Evolutionary conservation across 2,329 filamentous ascomycete species (phyloP), one percentile per base, ranked within the genome.

Genomic region (Aaosphaeria arxii): DNA sequence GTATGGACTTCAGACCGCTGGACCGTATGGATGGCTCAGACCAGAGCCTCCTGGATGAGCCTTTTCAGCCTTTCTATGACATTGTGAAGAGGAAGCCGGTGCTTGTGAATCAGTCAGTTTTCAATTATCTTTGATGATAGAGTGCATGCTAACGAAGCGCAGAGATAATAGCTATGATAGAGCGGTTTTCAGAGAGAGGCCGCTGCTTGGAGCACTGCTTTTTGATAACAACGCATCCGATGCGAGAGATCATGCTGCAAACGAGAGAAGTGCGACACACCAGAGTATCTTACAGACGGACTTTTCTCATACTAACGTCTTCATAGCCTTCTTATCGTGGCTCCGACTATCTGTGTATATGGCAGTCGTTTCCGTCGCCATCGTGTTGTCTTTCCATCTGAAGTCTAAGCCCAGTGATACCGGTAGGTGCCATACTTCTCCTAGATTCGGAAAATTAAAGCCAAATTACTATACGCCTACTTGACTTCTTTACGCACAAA

Each of bases 371-470:
- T 84, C 89, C 30, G 82, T 95, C 31, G 92, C 94, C 44, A 96
- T 99, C 57, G 85, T 95, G 7, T 79, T 96, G 44, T 95, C 89
- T 11, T 99, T 99, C 69, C 92, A 99, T 64, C 79, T 99, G 43
- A 91, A 91, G 63, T 77, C 77, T 13, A 73, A 85, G 59, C 89
- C 94, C 0, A 82, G 84, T 0, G 64, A 74, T 6, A 40, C 44
- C 5, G 48, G 45, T 48, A 46, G 11, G 45, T 40, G 13, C 13
- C 32, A 36, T 38, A 17, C 5, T 30, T 41, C 24, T 31, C 17
- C 33, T 4, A 24, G 3, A 24, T 24, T 24, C 17, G 17, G 17
- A 24, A 3, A 24, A 24, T 3, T 24, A 24, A 24, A 24, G 2
- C 17, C 17, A 24, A 24, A 24, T 24, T 24, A 24, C 17, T 24